Evolutionary conservation across 1,139 yeast species (phyloP).

Genomic region (Kazachstania sp.): DNA sequence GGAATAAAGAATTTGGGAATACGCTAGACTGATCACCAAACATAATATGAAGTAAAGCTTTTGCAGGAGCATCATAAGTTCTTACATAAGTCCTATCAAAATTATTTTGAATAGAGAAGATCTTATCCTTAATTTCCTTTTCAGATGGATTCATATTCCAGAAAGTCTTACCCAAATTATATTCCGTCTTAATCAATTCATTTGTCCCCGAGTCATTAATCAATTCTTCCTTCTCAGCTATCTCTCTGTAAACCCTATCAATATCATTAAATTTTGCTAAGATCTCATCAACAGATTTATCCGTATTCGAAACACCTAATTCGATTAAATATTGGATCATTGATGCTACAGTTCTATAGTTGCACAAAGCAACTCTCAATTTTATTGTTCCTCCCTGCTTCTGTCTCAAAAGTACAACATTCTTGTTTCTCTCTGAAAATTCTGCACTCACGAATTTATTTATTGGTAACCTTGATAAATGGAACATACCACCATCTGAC

Average conservation of each 20-base stretch:
- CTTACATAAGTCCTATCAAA: slow-evolving; percentile 29
- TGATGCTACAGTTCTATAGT: slow-evolving; percentile 46
- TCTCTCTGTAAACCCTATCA: slow-evolving; percentile 13
- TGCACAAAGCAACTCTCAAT: slow-evolving; percentile 54
- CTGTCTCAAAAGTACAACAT: slow-evolving; percentile 48
- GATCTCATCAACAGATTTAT: slow-evolving; percentile 28
- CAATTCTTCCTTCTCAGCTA: slow-evolving; percentile 12
- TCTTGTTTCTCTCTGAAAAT: slow-evolving; percentile 35
- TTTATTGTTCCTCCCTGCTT: slow-evolving; percentile 47
- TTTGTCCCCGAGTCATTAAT: slow-evolving; percentile 5
- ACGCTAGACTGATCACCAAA: slow-evolving; percentile 68
- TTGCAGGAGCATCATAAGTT: slow-evolving; percentile 54
- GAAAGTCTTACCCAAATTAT: slow-evolving; percentile 9
- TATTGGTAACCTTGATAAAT: slow-evolving; percentile 46
- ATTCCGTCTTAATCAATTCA: slow-evolving; percentile 6
- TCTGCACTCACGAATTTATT: slow-evolving; percentile 54
- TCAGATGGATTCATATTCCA: slow-evolving; percentile 15
- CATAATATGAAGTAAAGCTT: slow-evolving; percentile 71
- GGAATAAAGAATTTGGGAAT: slow-evolving; percentile 21
- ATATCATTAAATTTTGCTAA: slow-evolving; percentile 18
- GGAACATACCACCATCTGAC: slow-evolving; percentile 67
- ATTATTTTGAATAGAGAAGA: slow-evolving; percentile 20
- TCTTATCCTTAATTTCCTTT: slow-evolving; percentile 15
- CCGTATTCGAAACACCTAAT: slow-evolving; percentile 41
- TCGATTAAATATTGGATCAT: slow-evolving; percentile 49